Conservation (phyloP, 441 rosid species). For the Eruca vesicaria region DNA sequence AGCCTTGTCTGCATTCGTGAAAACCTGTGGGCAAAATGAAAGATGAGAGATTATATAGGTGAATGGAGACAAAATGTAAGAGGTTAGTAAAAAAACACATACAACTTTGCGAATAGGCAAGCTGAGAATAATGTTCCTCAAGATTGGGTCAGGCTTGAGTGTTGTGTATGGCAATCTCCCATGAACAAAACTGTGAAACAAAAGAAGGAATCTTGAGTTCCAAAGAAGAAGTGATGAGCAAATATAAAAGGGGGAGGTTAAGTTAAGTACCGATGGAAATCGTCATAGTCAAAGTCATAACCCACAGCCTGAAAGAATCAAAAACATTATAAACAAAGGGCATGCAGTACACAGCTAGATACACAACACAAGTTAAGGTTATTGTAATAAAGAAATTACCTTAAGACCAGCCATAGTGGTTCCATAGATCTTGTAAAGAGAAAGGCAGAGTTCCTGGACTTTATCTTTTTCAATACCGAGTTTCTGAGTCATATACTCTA, state of each 20-base stretch:
- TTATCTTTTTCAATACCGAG: slow-evolving; percentile 56
- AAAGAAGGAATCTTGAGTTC: not conserved
- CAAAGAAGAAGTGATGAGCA: not conserved
- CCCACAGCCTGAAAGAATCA: slow-evolving; percentile 64
- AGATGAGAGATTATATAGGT: not conserved
- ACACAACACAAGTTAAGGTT: not conserved
- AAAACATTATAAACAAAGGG: not conserved
- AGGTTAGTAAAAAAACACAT: slow-evolving; percentile 33
- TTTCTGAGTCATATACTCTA: slow-evolving; percentile 68
- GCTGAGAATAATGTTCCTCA: slow-evolving; percentile 68
- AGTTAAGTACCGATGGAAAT: slow-evolving; percentile 70
- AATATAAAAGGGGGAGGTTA: not conserved
- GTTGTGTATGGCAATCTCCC: slow-evolving; percentile 79
- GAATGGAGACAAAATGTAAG: not conserved
- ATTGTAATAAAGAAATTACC: slow-evolving; percentile 38
- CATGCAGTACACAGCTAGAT: not conserved
- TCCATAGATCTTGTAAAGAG: slow-evolving; percentile 69
- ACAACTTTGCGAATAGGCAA: slow-evolving; percentile 78
- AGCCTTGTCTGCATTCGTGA: slow-evolving; percentile 75
- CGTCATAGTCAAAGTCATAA: slow-evolving; percentile 65
- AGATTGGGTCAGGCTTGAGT: slow-evolving; percentile 75
- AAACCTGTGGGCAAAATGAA: slow-evolving; percentile 41
- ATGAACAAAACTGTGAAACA: slow-evolving; percentile 64
- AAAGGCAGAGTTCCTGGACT: slow-evolving; percentile 54
- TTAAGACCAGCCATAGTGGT: slow-evolving; percentile 90